A percentile compares a stretch with the other conserved stretches of the same genome.
Conservation (phyloP, 371 early-diverging fungal species). For the Mucor sp. region DNA sequence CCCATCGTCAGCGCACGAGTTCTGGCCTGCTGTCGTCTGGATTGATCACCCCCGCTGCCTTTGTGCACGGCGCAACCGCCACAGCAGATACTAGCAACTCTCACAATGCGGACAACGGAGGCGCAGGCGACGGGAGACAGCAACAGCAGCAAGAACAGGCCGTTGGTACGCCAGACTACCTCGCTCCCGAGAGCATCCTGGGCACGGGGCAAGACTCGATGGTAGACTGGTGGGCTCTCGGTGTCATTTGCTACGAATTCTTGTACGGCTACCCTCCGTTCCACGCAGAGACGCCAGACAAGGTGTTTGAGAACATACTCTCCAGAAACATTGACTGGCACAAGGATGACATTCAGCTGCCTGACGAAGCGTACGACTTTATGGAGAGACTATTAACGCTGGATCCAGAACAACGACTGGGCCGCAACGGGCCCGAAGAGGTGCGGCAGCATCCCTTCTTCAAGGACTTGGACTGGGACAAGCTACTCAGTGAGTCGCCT, state of each 20-base stretch:
- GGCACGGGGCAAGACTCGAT: conserved; percentile 84
- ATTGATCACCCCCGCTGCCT: conserved; percentile 10
- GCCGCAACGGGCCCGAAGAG: conserved; percentile 66
- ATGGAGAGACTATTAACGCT: conserved; percentile 82
- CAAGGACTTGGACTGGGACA: conserved; percentile 68
- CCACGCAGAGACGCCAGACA: conserved; percentile 80
- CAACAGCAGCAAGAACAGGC: conserved; percentile 25
- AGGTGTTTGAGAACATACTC: conserved; percentile 88
- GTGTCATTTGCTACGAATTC: conserved; percentile 90
- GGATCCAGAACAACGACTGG: conserved; percentile 79
- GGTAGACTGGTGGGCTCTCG: conserved; percentile 96
- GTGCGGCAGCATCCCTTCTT: conserved; percentile 72
- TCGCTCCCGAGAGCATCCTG: conserved; percentile 93
- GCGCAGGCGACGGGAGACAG: background rate
- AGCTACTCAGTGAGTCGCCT: conserved; percentile 68
- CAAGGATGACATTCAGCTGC: conserved; percentile 66
- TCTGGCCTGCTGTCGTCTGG: conserved; percentile 19
- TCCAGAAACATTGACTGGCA: conserved; percentile 76
- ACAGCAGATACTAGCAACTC: background rate
- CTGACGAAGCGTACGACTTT: conserved; percentile 85
- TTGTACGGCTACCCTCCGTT: conserved; percentile 89
- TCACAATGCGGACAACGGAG: too few relatives aligned
- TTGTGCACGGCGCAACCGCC: background rate
- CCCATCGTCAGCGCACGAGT: conserved; percentile 16
- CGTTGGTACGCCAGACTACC: conserved; percentile 98